Evolutionary conservation across 1,139 yeast genomes (phyloP), one percentile per base, ranked within the genome.

Genomic region (Suhomyces bribrorum): DNA sequence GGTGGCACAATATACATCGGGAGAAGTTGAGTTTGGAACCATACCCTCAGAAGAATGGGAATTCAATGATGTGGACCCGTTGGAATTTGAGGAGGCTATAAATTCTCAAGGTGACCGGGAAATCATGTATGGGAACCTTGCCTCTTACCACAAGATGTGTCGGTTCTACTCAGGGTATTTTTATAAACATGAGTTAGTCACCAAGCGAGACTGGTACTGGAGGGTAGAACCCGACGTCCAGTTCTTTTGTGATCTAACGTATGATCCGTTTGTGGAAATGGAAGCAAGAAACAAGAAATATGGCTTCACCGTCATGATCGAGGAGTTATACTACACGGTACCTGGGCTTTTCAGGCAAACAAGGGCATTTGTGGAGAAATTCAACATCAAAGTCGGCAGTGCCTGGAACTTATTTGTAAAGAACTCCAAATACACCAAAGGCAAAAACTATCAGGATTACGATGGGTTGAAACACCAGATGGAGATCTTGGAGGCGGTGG

Each of bases 211-310:
- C 44, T 89, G 95, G 94, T 89, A 88, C 62, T 89, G 97, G 96
- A 72, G 97, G 38, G 88, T 90, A 7, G 97, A 90, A 59, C 97
- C 97, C 2, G 83, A 85, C 47, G 92, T 90, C 31, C 83, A 86
- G 47, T 89, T 86, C 58, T 88, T 73, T 56, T 90, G 97, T 62
- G 97, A 89, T 59, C 64, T 88, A 35, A 85, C 96, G 0, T 88
- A 89, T 62, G 97, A 90, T 61, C 96, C 96, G 14, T 90, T 90
- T 56, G 52, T 75, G 17, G 89, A 84, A 53, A 87, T 90, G 97
- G 79, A 77, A 38, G 71, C 68, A 38, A 56, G 61, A 40, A 77
- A 79, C 32, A 89, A 89, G 60, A 79, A 77, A 48, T 89, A 89
- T 54, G 97, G 96, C 0, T 90, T 86, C 59, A 86, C 86, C 9